Conservation (phyloP, 345 rosid species). For the Camelina sativa region DNA sequence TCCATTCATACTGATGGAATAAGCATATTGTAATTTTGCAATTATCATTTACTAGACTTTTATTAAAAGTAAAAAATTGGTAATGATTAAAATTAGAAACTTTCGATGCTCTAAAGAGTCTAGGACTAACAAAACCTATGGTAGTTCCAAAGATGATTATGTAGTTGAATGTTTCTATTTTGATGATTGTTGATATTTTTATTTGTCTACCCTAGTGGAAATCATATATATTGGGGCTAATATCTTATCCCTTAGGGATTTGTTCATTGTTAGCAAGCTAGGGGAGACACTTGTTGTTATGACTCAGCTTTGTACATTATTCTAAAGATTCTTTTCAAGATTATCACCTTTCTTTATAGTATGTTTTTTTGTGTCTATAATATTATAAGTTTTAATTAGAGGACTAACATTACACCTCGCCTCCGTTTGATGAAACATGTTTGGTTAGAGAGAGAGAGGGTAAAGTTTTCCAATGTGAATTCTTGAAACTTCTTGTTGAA, state of each 20-base stretch:
- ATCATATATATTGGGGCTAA: background rate
- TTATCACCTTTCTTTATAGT: too few species aligned
- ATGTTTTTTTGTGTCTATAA: too few species aligned
- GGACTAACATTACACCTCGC: background rate
- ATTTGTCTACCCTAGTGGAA: background rate
- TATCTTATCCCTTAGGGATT: background rate
- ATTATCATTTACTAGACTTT: slow-evolving; percentile 22
- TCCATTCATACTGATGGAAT: slow-evolving; percentile 10
- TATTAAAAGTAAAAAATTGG: background rate
- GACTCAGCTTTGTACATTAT: too few species aligned
- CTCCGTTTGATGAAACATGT: background rate
- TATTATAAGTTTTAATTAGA: background rate
- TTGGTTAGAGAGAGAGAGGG: background rate
- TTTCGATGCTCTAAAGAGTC: slow-evolving; percentile 4
- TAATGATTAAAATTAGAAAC: slow-evolving; percentile 27
- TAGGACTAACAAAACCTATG: slow-evolving; percentile 20
- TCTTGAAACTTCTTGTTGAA: background rate
- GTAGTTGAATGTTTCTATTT: background rate
- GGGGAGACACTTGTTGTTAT: too few species aligned
- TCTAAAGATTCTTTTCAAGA: too few species aligned
- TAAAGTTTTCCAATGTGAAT: background rate
- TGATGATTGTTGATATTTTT: slow-evolving; percentile 6
- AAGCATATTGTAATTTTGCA: slow-evolving; percentile 18
- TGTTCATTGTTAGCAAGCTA: too few species aligned
- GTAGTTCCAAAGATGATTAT: background rate